Conservation (phyloP, 1,284 basidiomycete genomes). For the Apiotrichum mycotoxinovorans region DNA sequence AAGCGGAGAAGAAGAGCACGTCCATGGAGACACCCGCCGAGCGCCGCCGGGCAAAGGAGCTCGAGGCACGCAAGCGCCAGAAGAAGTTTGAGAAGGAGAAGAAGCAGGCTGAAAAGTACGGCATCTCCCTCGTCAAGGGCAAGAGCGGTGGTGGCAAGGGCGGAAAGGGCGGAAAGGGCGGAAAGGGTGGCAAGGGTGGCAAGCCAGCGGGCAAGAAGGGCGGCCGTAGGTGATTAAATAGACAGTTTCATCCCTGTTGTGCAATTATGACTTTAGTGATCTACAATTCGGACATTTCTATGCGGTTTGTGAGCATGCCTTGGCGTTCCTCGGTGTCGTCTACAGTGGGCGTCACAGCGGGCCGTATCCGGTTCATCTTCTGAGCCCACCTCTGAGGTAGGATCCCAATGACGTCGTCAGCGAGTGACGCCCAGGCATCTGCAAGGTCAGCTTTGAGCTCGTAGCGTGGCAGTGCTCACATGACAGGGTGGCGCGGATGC, state of each 20-base stretch:
- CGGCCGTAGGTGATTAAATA: background rate
- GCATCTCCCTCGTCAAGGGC: conserved; percentile 12
- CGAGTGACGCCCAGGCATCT: conserved; percentile 34
- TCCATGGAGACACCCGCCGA: conserved; percentile 43
- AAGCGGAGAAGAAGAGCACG: conserved; percentile 30
- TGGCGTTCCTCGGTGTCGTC: conserved; percentile 16
- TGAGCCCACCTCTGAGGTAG: conserved; percentile 12
- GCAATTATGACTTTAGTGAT: background rate
- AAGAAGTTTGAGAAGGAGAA: conserved; percentile 45
- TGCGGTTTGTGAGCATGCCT: conserved; percentile 25
- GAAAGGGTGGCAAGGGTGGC: conserved; percentile 18
- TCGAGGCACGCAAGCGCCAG: conserved; percentile 39
- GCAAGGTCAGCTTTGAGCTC: background rate
- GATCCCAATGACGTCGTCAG: conserved; percentile 24
- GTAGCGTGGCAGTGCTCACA: conserved; percentile 16
- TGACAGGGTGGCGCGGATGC: conserved; percentile 20
- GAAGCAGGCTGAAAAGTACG: conserved; percentile 17
- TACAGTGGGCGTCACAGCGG: background rate
- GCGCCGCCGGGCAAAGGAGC: conserved; percentile 43
- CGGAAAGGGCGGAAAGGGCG: conserved; percentile 22
- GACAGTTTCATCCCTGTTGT: conserved; percentile 3
- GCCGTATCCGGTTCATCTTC: background rate
- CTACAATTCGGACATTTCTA: conserved; percentile 35
- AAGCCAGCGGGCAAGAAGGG: conserved; percentile 12
- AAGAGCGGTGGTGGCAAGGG: conserved; percentile 13